These are phyloP conservation scores for Ceratocystis cacaofunesta DNA, from an alignment of 2,329 filamentous ascomycete genomes.

Conservation along the genomic window DNA sequence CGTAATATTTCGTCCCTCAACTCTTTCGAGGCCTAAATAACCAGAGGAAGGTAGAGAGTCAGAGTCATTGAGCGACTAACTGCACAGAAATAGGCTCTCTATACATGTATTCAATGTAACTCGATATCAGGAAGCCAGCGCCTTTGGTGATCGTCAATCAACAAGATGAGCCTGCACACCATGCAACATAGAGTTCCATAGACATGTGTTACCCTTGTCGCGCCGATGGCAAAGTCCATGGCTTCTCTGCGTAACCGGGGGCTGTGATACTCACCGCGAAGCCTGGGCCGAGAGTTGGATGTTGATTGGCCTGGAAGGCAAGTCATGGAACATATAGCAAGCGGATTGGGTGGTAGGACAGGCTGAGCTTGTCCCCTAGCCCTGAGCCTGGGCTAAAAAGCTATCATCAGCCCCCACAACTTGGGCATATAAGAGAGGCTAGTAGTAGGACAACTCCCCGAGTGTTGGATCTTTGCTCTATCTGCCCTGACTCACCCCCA, in stretches of 20 bases:
- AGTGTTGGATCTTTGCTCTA: neutral
- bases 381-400: no score
- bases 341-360: neutral
- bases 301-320: neutral
- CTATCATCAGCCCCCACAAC: no score
- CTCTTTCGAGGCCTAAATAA: no score
- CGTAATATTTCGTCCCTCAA: no score
- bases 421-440: no score
- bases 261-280: neutral
- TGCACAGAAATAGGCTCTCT: no score
- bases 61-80: no score
- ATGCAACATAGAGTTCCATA: neutral
- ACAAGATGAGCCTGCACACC: no score
- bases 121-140: neutral
- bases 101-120: no score
- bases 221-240: neutral
- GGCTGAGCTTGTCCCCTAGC: no score
- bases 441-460: neutral
- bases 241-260: neutral
- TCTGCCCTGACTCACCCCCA: neutral
- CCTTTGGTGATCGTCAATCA: neutral
- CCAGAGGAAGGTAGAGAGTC: no score
- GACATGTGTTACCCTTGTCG: neutral
- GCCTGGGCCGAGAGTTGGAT: neutral
- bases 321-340: neutral